Conservation (phyloP, 2,329 filamentous ascomycete genomes). For the Cladorrhinum sp. region DNA sequence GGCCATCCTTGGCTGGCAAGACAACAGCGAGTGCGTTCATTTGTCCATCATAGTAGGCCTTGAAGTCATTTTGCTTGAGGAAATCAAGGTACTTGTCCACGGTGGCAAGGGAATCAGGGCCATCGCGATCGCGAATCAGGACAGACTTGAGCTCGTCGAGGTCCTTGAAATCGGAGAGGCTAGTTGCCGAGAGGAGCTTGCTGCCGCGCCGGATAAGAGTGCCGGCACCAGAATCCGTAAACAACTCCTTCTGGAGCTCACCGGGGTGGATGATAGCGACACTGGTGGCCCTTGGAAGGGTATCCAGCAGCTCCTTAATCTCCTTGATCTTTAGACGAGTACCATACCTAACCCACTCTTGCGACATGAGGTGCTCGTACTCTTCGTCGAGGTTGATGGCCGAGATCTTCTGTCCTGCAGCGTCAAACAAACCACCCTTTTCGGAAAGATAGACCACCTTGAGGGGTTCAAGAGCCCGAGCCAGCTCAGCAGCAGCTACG, state of each 20-base stretch:
- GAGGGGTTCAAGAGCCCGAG: constrained; percentile 81
- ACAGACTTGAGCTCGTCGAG: constrained; percentile 75
- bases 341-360: constrained; percentile 93
- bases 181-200: constrained; percentile 74
- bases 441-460: constrained; percentile 99
- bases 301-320: constrained; percentile 88
- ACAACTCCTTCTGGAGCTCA: constrained; percentile 92
- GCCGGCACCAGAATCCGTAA: constrained; percentile 92
- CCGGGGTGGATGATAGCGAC: constrained; percentile 97
- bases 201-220: constrained; percentile 90
- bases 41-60: constrained; percentile 88
- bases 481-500: constrained; percentile 90
- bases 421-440: constrained; percentile 94
- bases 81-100: constrained; percentile 84
- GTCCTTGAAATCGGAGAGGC: constrained; percentile 72
- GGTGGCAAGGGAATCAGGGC: constrained; percentile 75
- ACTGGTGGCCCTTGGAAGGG: constrained; percentile 85
- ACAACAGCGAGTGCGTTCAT: constrained; percentile 93
- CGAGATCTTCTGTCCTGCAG: constrained; percentile 90
- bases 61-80: constrained; percentile 75
- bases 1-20: constrained; percentile 65
- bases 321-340: constrained; percentile 96
- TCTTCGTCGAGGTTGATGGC: constrained; percentile 97
- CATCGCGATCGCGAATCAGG: constrained; percentile 76
- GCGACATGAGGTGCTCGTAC: constrained; percentile 86